Conservation (phyloP, 2,329 filamentous ascomycete genomes). For the Drechslera avenae region DNA sequence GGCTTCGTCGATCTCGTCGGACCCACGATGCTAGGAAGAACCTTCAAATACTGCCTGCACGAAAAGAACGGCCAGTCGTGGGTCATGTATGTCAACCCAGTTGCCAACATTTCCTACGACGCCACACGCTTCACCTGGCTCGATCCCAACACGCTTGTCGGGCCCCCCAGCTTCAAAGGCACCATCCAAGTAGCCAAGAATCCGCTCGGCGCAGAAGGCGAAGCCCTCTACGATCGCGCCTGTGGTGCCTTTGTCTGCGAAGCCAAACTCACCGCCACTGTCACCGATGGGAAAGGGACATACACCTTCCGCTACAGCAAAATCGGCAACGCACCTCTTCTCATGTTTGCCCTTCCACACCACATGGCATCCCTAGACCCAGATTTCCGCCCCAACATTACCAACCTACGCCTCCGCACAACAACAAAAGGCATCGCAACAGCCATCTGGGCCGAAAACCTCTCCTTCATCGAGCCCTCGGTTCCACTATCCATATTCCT, state of each 20-base stretch:
- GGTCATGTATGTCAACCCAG: constrained; percentile 73
- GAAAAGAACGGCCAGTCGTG: constrained; percentile 72
- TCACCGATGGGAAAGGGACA: constrained; percentile 59
- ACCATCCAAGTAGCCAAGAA: constrained; percentile 84
- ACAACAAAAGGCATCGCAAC: constrained; percentile 84
- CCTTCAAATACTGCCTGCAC: constrained; percentile 75
- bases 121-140: constrained; percentile 67
- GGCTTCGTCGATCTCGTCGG: constrained; percentile 71
- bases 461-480: constrained; percentile 74
- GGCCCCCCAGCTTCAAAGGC: constrained; percentile 72
- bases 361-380: constrained; percentile 77
- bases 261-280: constrained; percentile 67
- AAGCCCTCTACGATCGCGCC: constrained; percentile 74
- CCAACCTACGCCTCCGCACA: constrained; percentile 69
- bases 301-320: constrained; percentile 80
- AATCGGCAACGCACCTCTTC: constrained; percentile 67
- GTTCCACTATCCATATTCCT: constrained; percentile 78
- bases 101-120: constrained; percentile 59
- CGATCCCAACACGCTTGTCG: constrained; percentile 68
- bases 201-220: constrained; percentile 61
- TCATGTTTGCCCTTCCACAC: constrained; percentile 90
- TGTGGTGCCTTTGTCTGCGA: constrained; percentile 75
- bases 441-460: constrained; percentile 63
- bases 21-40: constrained; percentile 62
- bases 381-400: constrained; percentile 56